These are phyloP conservation scores for Thielaviopsis ethacetica DNA, from an alignment of 2,329 filamentous ascomycete species.

Conservation along the genomic window DNA sequence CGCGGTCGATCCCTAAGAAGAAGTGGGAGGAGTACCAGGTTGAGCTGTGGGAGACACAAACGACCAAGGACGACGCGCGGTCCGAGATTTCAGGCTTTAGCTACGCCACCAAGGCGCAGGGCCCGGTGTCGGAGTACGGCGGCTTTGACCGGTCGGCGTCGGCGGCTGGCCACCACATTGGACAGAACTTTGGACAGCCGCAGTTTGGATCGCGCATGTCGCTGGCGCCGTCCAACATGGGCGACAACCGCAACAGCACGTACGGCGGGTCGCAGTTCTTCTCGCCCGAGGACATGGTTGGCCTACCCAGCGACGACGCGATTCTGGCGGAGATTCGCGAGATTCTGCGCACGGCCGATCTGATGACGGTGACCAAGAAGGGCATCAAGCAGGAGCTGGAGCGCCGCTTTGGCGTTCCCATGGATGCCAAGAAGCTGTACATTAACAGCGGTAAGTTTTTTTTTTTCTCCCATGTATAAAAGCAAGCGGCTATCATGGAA, in stretches of 20 bases:
- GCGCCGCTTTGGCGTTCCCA: slow-evolving; percentile 67
- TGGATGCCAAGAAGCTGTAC: slow-evolving; percentile 80
- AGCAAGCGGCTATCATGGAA: not conserved
- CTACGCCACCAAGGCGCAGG: slow-evolving; percentile 73
- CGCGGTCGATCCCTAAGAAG: slow-evolving; percentile 86
- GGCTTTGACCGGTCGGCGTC: slow-evolving; percentile 42
- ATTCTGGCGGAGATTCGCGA: slow-evolving; percentile 87
- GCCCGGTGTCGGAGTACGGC: slow-evolving; percentile 53
- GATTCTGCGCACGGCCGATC: slow-evolving; percentile 75
- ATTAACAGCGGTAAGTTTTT: slow-evolving; percentile 69
- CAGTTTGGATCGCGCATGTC: slow-evolving; percentile 52
- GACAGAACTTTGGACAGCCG: slow-evolving; percentile 15
- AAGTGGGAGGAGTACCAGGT: slow-evolving; percentile 99
- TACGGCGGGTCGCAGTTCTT: slow-evolving; percentile 44
- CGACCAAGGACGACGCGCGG: slow-evolving; percentile 58
- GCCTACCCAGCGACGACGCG: slow-evolving; percentile 75
- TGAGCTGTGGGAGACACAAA: slow-evolving; percentile 93
- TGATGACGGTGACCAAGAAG: slow-evolving; percentile 99
- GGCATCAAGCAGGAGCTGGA: slow-evolving; percentile 89
- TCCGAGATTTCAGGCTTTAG: slow-evolving; percentile 89
- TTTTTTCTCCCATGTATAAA: not conserved
- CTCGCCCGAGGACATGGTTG: slow-evolving; percentile 49
- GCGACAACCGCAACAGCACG: slow-evolving; percentile 41
- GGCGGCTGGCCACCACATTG: slow-evolving; percentile 35
- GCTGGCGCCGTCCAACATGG: slow-evolving; percentile 58